phyloP scores from a whole-genome alignment of 2,329 filamentous ascomycete genomes.

The Colletotrichum sidae region DNA sequence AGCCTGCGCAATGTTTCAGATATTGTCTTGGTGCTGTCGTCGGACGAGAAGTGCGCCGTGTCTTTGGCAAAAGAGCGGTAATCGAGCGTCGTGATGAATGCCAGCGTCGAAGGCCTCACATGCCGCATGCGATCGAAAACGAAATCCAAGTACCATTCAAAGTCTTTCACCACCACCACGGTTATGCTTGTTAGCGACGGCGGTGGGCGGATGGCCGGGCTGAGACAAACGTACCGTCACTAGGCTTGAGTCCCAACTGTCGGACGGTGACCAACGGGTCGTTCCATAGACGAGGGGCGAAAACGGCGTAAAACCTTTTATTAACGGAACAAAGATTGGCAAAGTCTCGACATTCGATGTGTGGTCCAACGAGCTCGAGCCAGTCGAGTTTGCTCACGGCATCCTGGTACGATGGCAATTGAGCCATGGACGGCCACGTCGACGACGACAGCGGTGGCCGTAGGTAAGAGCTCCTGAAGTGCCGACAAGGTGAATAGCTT shows the following conservation, averaged over 20 bases:
- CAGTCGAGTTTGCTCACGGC: slow-evolving; percentile 61
- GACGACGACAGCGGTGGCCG: not conserved
- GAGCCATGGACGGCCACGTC: slow-evolving; percentile 6
- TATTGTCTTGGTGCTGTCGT: slow-evolving; percentile 50
- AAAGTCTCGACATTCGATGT: slow-evolving; percentile 55
- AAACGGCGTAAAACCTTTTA: slow-evolving; percentile 58
- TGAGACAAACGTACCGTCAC: slow-evolving; percentile 54
- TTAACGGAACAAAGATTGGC: slow-evolving; percentile 61
- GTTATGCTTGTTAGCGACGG: slow-evolving; percentile 12
- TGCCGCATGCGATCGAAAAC: slow-evolving; percentile 51
- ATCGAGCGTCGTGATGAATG: slow-evolving; percentile 60
- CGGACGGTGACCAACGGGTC: slow-evolving; percentile 57
- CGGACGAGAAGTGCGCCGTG: slow-evolving; percentile 55
- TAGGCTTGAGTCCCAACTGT: slow-evolving; percentile 54
- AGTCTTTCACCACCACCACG: slow-evolving; percentile 50
- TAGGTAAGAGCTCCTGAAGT: not conserved
- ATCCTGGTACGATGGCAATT: slow-evolving; percentile 65
- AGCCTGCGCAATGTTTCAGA: slow-evolving; percentile 54
- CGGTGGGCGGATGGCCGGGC: not conserved
- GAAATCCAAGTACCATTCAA: slow-evolving; percentile 62
- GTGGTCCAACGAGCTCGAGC: slow-evolving; percentile 60
- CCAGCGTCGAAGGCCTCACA: slow-evolving; percentile 52
- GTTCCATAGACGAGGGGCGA: slow-evolving; percentile 65
- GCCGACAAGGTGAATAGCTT: not conserved
- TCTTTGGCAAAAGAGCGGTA: slow-evolving; percentile 56